These are phyloP conservation scores for Omphalea diandra DNA, from an alignment of 441 rosid genomes.

Conservation along the genomic window DNA sequence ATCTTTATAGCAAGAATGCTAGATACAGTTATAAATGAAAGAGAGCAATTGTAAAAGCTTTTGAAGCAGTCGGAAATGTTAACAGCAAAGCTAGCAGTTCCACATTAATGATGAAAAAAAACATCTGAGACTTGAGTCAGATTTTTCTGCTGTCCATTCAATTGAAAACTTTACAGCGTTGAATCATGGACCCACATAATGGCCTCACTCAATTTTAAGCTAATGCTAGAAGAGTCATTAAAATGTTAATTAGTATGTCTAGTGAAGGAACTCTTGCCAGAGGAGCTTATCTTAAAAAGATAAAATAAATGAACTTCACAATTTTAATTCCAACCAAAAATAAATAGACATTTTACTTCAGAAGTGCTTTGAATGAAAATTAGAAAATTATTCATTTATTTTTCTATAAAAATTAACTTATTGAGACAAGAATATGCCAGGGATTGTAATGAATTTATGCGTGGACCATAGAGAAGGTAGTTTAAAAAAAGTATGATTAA, in stretches of 20 bases:
- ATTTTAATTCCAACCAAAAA: too few relatives aligned
- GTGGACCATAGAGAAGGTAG: not conserved
- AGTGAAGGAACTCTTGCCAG: not conserved
- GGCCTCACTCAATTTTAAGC: not conserved
- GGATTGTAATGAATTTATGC: not conserved
- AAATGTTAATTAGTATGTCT: not conserved
- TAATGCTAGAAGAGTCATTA: not conserved
- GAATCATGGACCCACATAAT: not conserved
- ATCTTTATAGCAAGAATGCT: not conserved
- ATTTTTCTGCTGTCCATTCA: constrained; percentile 3
- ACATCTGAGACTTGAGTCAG: not conserved
- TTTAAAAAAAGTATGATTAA: not conserved
- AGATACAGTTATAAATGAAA: not conserved
- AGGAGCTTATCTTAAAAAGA: not conserved
- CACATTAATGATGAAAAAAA: not conserved
- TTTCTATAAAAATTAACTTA: not conserved
- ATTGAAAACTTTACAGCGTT: not conserved
- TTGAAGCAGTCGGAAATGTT: not conserved
- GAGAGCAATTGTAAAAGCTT: not conserved
- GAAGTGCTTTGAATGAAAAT: too few relatives aligned
- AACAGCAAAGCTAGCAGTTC: not conserved
- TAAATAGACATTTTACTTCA: too few relatives aligned
- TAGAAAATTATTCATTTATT: too few relatives aligned
- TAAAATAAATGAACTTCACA: too few relatives aligned
- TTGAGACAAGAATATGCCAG: not conserved